Percentiles rank a stretch among this genome's conserved stretches.
These are phyloP conservation scores for Sextonia rubra DNA, from an alignment of 164 flowering plant genomes.

Conservation along the genomic window DNA sequence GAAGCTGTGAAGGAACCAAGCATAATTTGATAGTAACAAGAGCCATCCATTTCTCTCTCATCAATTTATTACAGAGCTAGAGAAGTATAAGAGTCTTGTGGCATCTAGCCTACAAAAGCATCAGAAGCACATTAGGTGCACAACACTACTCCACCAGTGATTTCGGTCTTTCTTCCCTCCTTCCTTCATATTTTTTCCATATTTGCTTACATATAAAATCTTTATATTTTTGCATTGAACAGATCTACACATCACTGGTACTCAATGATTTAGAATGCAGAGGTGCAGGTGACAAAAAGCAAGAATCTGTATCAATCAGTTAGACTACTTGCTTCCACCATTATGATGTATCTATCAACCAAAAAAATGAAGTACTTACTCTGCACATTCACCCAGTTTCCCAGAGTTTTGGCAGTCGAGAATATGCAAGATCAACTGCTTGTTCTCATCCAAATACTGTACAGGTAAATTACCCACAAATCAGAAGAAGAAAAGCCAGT, in stretches of 20 bases:
- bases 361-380: conserved; percentile 40
- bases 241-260: background rate
- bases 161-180: background rate
- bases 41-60: background rate
- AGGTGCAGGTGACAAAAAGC: background rate
- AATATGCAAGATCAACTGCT: conserved; percentile 83
- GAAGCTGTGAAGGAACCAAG: too few species aligned
- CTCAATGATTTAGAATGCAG: background rate
- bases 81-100: background rate
- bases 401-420: conserved; percentile 89
- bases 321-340: background rate
- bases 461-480: background rate
- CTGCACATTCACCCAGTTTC: conserved; percentile 85
- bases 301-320: background rate
- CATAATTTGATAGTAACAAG: background rate
- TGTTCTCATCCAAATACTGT: conserved; percentile 96
- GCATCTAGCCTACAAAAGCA: background rate
- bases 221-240: background rate
- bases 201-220: too few species aligned
- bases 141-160: background rate
- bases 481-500: background rate
- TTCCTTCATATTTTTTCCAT: background rate
- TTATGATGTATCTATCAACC: background rate
- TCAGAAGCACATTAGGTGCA: background rate
- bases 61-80: background rate